These are phyloP conservation scores for Erythrobasidium yunnanense DNA, from an alignment of 768 basidiomycete species.

Conservation along the genomic window DNA sequence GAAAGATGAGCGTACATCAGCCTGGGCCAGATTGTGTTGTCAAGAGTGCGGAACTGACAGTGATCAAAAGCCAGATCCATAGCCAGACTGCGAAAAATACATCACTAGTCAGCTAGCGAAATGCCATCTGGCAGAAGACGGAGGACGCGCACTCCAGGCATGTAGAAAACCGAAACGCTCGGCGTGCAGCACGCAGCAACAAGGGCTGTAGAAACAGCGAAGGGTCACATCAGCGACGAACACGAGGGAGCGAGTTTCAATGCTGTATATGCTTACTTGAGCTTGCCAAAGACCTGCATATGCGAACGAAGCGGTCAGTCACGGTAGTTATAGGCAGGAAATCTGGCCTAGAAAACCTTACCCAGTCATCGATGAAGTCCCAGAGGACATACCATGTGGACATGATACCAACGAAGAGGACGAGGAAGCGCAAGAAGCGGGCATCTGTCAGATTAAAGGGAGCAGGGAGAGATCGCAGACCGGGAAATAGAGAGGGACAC, in stretches of 20 bases:
- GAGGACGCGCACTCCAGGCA: background rate
- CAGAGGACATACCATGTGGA: conserved; percentile 22
- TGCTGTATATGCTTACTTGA: background rate
- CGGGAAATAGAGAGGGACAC: no score
- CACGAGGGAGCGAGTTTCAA: background rate
- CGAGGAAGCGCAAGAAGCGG: conserved; percentile 5
- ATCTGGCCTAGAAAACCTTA: no score
- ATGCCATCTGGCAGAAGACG: background rate
- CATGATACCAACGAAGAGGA: conserved; percentile 27
- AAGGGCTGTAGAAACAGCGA: background rate
- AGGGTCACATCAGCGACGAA: background rate
- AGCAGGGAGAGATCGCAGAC: no score
- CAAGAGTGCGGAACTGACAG: background rate
- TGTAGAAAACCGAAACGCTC: background rate
- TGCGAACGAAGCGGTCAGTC: background rate
- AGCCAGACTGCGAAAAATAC: conserved; percentile 26
- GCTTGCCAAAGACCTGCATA: conserved; percentile 3
- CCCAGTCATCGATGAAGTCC: conserved; percentile 26
- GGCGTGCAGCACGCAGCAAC: background rate
- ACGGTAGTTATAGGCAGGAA: background rate
- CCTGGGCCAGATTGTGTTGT: background rate
- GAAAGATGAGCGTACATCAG: background rate
- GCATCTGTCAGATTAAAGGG: no score
- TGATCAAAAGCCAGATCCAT: conserved; percentile 13
- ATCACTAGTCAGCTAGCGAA: no score